These are phyloP conservation scores for Pseudogymnoascus sp. DNA, from an alignment of 2,329 filamentous ascomycete species.

Conservation along the genomic window DNA sequence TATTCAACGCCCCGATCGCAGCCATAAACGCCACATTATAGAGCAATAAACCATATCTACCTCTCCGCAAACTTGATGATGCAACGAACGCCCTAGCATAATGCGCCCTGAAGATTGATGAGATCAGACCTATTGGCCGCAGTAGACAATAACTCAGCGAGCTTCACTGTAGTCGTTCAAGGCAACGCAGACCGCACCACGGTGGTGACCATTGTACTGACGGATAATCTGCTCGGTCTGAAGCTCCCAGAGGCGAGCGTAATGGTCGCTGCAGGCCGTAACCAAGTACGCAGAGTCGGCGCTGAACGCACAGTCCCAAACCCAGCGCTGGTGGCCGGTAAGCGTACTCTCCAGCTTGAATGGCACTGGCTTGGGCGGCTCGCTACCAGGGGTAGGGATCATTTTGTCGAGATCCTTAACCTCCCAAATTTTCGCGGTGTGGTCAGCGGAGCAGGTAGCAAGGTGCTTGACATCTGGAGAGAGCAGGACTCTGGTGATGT, in stretches of 20 bases:
- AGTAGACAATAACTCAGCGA: constrained; percentile 16
- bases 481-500: constrained; percentile 66
- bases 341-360: constrained; percentile 64
- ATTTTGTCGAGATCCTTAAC: constrained; percentile 61
- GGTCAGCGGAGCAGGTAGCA: constrained; percentile 67
- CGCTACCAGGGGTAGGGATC: constrained; percentile 20
- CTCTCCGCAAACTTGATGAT: neutral
- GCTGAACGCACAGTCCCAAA: constrained; percentile 72
- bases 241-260: constrained; percentile 66
- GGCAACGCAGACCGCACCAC: constrained; percentile 64
- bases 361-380: constrained; percentile 24
- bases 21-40: neutral
- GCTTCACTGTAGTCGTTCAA: constrained; percentile 53
- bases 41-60: constrained; percentile 1
- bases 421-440: constrained; percentile 92
- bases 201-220: constrained; percentile 70
- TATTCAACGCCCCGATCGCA: neutral
- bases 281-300: constrained; percentile 68
- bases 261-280: constrained; percentile 67
- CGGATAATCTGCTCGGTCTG: constrained; percentile 61
- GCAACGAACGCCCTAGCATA: neutral
- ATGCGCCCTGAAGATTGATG: constrained; percentile 1
- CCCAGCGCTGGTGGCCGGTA: constrained; percentile 67
- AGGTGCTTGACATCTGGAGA: constrained; percentile 69
- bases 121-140: neutral